Percentiles rank a stretch among this genome's conserved stretches.
Evolutionary conservation across 2,329 filamentous ascomycete genomes (phyloP).

Genomic region (Fusarium succisae): DNA sequence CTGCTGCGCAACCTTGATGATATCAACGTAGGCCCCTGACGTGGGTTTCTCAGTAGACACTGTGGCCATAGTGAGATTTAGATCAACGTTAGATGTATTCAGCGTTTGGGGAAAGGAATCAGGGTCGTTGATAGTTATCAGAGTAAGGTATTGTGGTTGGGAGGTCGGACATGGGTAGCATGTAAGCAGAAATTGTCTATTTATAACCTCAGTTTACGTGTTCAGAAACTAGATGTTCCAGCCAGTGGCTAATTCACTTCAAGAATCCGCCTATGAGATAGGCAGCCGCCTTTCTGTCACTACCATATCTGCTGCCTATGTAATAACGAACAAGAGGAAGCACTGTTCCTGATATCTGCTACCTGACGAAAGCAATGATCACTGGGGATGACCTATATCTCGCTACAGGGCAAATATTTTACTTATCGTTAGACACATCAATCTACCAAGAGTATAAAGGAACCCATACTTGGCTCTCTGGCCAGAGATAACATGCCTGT

Average conservation of each 20-base stretch:
- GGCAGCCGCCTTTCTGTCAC: not conserved
- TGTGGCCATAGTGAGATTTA: not conserved
- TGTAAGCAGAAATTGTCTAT: not conserved
- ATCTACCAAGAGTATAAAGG: fast-evolving
- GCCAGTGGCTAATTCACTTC: too few relatives aligned
- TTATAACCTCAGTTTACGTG: not conserved
- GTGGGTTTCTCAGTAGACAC: not conserved
- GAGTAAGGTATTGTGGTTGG: fast-evolving
- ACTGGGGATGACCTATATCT: fast-evolving
- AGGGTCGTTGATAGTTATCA: not conserved
- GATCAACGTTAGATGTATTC: fast-evolving
- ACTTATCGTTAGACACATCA: fast-evolving
- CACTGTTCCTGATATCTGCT: fast-evolving
- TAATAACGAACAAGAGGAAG: too few relatives aligned
- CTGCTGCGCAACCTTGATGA: not conserved
- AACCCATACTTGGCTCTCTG: fast-evolving
- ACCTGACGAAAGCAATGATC: not conserved
- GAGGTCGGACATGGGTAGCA: too few relatives aligned
- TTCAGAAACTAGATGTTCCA: not conserved
- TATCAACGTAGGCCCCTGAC: not conserved
- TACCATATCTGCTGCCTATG: not conserved
- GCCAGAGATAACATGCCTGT: too few relatives aligned
- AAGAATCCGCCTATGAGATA: not conserved
- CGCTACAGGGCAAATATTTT: fast-evolving
- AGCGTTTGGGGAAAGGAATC: not conserved